Percentiles rank a stretch among this genome's conserved stretches.
phyloP scores from a whole-genome alignment of 148 eudicot species.

The Linanthus parryae region DNA sequence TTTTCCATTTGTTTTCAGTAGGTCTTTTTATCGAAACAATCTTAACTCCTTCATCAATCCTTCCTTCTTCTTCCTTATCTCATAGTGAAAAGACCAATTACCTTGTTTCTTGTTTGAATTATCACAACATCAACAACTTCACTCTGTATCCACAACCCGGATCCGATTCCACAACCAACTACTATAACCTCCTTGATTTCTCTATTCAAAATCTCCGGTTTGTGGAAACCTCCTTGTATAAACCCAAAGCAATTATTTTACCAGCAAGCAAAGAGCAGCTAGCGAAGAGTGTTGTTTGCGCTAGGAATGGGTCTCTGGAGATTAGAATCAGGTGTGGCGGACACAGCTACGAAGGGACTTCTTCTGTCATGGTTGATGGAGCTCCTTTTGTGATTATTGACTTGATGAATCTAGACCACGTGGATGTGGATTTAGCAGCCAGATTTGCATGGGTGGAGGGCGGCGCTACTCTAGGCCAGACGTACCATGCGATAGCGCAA shows the following conservation, averaged over 20 bases:
- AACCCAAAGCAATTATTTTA: slow-evolving; percentile 38
- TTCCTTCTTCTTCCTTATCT: too few relatives aligned
- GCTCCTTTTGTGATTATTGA: slow-evolving; percentile 44
- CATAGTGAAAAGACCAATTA: neutral
- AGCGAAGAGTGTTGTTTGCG: slow-evolving; percentile 24
- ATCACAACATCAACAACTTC: slow-evolving; percentile 35
- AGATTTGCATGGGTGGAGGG: slow-evolving; percentile 57
- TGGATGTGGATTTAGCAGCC: slow-evolving; percentile 30
- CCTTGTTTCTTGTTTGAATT: neutral
- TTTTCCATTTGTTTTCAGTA: too few relatives aligned
- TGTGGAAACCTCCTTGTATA: slow-evolving; percentile 18
- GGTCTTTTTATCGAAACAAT: too few relatives aligned
- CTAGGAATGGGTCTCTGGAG: slow-evolving; percentile 17
- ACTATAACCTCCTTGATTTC: slow-evolving; percentile 26
- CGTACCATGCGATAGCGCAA: slow-evolving; percentile 31
- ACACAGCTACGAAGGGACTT: slow-evolving; percentile 66
- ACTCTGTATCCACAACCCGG: slow-evolving; percentile 11
- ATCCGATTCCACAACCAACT: slow-evolving; percentile 5
- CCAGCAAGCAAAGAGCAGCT: slow-evolving; percentile 45
- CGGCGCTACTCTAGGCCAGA: slow-evolving; percentile 55
- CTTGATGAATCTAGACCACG: slow-evolving; percentile 28
- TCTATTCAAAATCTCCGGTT: slow-evolving; percentile 45
- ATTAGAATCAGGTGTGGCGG: slow-evolving; percentile 60
- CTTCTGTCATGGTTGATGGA: slow-evolving; percentile 30
- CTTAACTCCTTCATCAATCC: too few relatives aligned